These are phyloP conservation scores for Platismatia glauca DNA, from an alignment of 495 filamentous ascomycete genomes.

Conservation along the genomic window DNA sequence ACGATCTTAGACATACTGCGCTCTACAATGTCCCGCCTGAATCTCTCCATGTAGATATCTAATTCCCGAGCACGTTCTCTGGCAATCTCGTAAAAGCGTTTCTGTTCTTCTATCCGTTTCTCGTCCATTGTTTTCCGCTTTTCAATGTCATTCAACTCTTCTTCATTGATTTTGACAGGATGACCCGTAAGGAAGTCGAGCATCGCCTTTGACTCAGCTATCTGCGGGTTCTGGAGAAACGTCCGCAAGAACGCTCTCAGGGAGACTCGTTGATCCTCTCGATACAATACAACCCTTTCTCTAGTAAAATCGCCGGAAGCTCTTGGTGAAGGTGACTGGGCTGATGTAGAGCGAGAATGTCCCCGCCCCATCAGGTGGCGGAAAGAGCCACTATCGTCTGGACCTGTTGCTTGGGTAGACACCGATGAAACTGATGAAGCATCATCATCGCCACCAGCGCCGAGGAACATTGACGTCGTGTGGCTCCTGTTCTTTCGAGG, in stretches of 20 bases:
- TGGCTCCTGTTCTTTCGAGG: constrained; percentile 84
- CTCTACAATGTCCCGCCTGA: constrained; percentile 66
- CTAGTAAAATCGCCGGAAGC: constrained; percentile 39
- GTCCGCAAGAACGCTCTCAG: constrained; percentile 81
- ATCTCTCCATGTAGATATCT: constrained; percentile 95
- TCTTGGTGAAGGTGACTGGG: constrained; percentile 39
- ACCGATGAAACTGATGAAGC: constrained; percentile 67
- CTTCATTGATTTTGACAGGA: constrained; percentile 63
- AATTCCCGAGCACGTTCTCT: constrained; percentile 80
- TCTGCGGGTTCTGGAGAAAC: constrained; percentile 72
- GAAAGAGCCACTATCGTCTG: constrained; percentile 37
- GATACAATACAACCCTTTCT: constrained; percentile 53
- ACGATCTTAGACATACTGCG: constrained; percentile 48
- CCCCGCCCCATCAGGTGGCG: constrained; percentile 27
- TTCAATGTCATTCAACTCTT: constrained; percentile 71
- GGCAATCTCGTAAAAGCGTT: constrained; percentile 89
- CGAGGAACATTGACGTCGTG: constrained; percentile 47
- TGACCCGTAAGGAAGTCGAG: constrained; percentile 66
- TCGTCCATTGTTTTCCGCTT: constrained; percentile 76
- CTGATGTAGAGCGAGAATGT: constrained; percentile 34
- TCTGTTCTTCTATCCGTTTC: constrained; percentile 83
- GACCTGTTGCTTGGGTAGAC: constrained; percentile 43
- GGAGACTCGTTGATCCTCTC: constrained; percentile 87
- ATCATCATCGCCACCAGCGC: constrained; percentile 48
- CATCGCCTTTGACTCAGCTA: constrained; percentile 72